phyloP scores from a whole-genome alignment of 768 basidiomycete species.

The Hemileccinum impolitum region DNA sequence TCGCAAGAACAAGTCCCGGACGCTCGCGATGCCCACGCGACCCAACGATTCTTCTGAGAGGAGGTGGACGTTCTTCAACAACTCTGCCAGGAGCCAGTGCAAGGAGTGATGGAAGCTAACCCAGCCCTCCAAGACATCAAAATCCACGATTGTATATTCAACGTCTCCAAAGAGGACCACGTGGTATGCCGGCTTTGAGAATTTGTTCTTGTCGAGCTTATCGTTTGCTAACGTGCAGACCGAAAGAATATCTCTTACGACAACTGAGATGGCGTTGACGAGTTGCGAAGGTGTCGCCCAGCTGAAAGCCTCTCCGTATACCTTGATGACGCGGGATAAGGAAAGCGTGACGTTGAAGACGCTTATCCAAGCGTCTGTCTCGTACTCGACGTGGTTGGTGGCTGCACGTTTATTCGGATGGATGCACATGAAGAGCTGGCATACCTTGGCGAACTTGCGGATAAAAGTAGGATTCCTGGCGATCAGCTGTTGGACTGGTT shows the following conservation, averaged over 20 bases:
- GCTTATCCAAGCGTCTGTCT: constrained; percentile 94
- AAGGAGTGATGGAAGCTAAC: constrained; percentile 92
- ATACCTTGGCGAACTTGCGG: constrained; percentile 67
- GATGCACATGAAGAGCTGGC: constrained; percentile 89
- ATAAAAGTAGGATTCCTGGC: constrained; percentile 66
- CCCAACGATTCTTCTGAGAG: constrained; percentile 53
- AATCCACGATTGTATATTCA: constrained; percentile 62
- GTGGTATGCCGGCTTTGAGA: constrained; percentile 60
- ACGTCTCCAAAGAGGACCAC: constrained; percentile 60
- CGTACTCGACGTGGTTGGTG: constrained; percentile 88
- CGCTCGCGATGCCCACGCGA: constrained; percentile 48
- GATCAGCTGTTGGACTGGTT: constrained; percentile 77
- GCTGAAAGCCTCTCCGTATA: constrained; percentile 83
- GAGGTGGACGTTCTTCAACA: constrained; percentile 78
- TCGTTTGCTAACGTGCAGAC: constrained; percentile 69
- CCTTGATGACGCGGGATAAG: constrained; percentile 82
- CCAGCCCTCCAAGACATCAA: constrained; percentile 77
- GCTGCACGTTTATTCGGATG: constrained; percentile 86
- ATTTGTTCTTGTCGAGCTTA: constrained; percentile 64
- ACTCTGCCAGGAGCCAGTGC: constrained; percentile 86
- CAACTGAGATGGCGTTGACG: constrained; percentile 61
- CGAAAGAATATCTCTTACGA: constrained; percentile 67
- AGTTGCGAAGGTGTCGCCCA: constrained; percentile 56
- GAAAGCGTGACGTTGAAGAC: constrained; percentile 95
- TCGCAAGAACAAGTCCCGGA: constrained; percentile 59